Base-by-base conservation (phyloP, 225 moss, liverwort and hornwort genomes). In the Marchantia polymorpha region DNA sequence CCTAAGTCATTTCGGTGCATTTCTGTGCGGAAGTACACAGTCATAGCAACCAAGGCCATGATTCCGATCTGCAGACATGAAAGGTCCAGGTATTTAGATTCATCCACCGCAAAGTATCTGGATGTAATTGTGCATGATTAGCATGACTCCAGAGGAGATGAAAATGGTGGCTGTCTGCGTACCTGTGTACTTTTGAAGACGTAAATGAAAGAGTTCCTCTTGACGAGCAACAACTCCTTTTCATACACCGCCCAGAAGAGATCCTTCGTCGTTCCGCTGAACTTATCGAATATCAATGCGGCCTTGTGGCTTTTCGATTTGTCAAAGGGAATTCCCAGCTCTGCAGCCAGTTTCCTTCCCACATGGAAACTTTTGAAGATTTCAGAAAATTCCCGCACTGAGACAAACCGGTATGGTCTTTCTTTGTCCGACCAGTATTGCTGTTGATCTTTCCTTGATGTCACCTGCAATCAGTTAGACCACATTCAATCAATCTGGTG, bases 11-110 rank as follows among this genome's bases (percentile, higher is more conserved):
- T 61, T 56, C 86, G 83, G 11, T 79, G 86, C 91, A 93, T 90
- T 0, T 83, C 74, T 10, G 93, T 91, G 80, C 90, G 88, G 82
- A 91, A 86, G 83, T 87, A 93, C 0, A 88, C 88, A 12, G 82
- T 86, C 90, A 90, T 90, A 48, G 89, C 87, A 22, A 93, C 85
- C 16, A 91, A 64, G 39, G 87, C 90, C 64, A 91, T 83, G 64
- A 93, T 84, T 72, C 86, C 89, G 50, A 92, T 91, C 92, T 77
- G 77, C 64, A 66, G 26, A 64, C 50, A 64, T 59, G 12, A 52
- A n/a, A 23, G 7, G 52, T 31, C 19, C 58, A 20, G 46, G 20
- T 58, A 22, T 16, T 19, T 39, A 75, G 46, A 20, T 73, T 29
- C 27, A 73, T 6, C 23, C 7, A 15, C 0, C 51, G 3, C 23